Evolutionary conservation across 257 asterid genomes (phyloP), one percentile per base, ranked within the genome.

Genomic region (Paraleonurus japonicus): DNA sequence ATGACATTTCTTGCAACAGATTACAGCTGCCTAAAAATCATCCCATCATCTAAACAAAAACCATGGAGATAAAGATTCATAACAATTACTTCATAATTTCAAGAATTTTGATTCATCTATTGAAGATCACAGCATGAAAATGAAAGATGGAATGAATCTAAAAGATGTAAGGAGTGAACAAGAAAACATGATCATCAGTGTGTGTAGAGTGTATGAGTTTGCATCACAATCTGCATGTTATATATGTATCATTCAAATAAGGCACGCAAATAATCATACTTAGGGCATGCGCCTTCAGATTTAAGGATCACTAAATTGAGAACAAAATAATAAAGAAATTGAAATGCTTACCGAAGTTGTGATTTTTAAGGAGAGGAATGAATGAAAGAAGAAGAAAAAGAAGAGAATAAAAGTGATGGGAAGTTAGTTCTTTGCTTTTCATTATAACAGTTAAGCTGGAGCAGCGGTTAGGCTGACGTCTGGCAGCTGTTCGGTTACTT

Each of bases 1-100:
- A 17, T 19, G 87, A 80, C 92, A 84, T 86, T 65, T 67, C 55
- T 70, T 50, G 33, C 16, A 30, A 39, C n/a, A 53, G 48, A 43
- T 66, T 22, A 64, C 53, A 41, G 74, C 48, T 19, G 33, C 8
- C 75, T 67, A 66, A 47, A 61, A 5, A 47, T 35, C 63, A 71
- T 75, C 67, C 4, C 32, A 39, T 10, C 15, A 9, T 10, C 4
- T 11, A 39, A 1, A 30, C 33, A 6, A 4, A 30, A 30, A 11
- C 17, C 17, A 19, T 8, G n/a, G 16, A 17, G 11, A 15, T 48
- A 17, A 48, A 51, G 20, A 45, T 45, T 50, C 26, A 19, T 3
- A 50, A 6, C 23, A 48, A 48, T 50, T 7, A 50, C 24, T 16
- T 16, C 7, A 50, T 51, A 51, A 51, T 51, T 51, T 51, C 59